Base-by-base conservation (phyloP, 2,329 filamentous ascomycete species). In the Chaetomiaceae sp. region DNA sequence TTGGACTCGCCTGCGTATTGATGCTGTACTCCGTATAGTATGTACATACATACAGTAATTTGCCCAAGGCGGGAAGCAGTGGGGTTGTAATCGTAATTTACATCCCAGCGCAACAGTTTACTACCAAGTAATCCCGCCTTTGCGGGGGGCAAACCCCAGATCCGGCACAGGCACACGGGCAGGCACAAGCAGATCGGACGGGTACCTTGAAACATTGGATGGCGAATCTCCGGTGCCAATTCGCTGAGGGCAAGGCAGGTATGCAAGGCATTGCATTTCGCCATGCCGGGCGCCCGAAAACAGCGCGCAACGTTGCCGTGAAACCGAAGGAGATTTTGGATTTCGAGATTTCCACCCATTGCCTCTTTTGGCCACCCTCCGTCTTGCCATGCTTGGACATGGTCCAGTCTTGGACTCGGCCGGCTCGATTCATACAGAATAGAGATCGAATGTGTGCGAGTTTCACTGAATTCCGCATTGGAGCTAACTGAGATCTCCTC, bases 331-430 rank as follows among this genome's bases (percentile, higher is more conserved):
- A n/a, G n/a, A n/a, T n/a, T n/a, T n/a, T n/a, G n/a, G n/a, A n/a
- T n/a, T n/a, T n/a, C n/a, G n/a, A n/a, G n/a, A n/a, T n/a, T 53
- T 44, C 16, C 48, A 38, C 34, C 34, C 54, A 21, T 58, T 58
- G 42, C 57, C 54, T 40, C 38, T 55, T 58, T 58, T 34, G 57
- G 48, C 51, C 40, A 50, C 41, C 51, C 23, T 54, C 54, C 51
- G 56, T 48, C n/a, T 42, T 54, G 38, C 53, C 51, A 49, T 52
- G 48, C 48, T 32, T 2, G 55, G 52, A 43, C 33, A 42, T 51
- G 13, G 45, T 47, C n/a, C 40, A 23, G 16, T 16, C 51, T 48
- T 34, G 21, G 16, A 34, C 37, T 29, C 53, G 45, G 30, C 45
- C 25, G 38, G 27, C 40, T 29, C 30, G 14, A 44, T 51, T 46